phyloP scores from a whole-genome alignment of 345 rosid genomes.

The Moringa oleifera region DNA sequence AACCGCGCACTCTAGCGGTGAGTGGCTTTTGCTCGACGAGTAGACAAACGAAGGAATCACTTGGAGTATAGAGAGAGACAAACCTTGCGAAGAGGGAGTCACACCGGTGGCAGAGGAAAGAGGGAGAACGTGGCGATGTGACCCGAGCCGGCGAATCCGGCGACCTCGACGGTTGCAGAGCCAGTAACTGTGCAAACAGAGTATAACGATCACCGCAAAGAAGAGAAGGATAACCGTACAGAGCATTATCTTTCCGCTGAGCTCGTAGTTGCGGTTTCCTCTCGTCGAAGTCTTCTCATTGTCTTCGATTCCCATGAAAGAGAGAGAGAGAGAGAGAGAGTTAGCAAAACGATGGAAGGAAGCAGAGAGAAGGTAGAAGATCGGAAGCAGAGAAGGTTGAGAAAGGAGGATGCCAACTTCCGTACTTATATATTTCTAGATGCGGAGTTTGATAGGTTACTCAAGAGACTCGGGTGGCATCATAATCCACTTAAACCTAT shows the following conservation, averaged over 20 bases:
- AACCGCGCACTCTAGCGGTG: constrained; percentile 49
- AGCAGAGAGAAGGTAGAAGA: too few species aligned
- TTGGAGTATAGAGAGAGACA: constrained; percentile 41
- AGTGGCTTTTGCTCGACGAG: constrained; percentile 18
- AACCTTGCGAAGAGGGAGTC: constrained; percentile 28
- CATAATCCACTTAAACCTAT: too few species aligned
- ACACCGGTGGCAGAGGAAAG: constrained; percentile 20
- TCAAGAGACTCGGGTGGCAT: too few species aligned
- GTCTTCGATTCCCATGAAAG: background rate
- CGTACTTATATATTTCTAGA: too few species aligned
- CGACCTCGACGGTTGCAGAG: constrained; percentile 34
- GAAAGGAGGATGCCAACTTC: too few species aligned
- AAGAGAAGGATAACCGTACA: constrained; percentile 45
- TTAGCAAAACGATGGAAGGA: too few species aligned
- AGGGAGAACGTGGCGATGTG: constrained; percentile 21
- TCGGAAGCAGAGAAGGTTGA: too few species aligned
- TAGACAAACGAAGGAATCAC: constrained; percentile 53
- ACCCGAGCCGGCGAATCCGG: constrained; percentile 37
- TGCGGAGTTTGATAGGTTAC: too few species aligned
- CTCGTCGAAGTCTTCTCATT: too few species aligned
- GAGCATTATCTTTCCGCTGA: constrained; percentile 59
- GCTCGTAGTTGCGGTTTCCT: constrained; percentile 19
- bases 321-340: too few species aligned
- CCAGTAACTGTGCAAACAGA: constrained; percentile 55
- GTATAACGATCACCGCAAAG: constrained; percentile 34